Evolutionary conservation across 2,329 filamentous ascomycete genomes (phyloP), one percentile per base, ranked within the genome.

Genomic region (Trichoderma atroviride): DNA sequence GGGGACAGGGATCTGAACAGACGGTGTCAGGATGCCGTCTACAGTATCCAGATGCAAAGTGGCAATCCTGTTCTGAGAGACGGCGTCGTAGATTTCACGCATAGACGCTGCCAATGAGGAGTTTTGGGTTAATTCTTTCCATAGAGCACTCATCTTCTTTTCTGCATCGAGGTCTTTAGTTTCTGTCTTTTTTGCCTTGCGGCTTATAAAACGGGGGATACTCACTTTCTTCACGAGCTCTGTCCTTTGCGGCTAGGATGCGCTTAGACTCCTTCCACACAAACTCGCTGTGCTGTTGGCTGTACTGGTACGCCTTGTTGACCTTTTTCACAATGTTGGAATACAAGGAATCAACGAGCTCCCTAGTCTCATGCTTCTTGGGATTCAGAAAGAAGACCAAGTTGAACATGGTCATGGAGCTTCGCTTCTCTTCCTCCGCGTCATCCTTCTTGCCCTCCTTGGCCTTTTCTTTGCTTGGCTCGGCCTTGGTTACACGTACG

Each of bases 391-490:
- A 92, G 78, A 98, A 98, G 29, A 98, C 94, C 13, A 97, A 87
- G 78, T 97, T 97, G 81, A 99, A 99, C 95, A 98, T 98, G 72
- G 91, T 94, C 92, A 98, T 94, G 58, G 88, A 88, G 73, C 86
- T 88, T 73, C 84, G 84, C 77, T 92, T 90, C 76, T 88, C 84
- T 71, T 91, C 85, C 52, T 84, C 79, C 70, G 87, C 83, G 37
- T 83, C 79, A 69, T 87, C 79, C 68, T 86, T 85, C 79, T 75
- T 80, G 59, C 73, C 76, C 4, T 74, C 75, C n/a, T 78, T 79
- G 13, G 76, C 75, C 63, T 76, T 78, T 60, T 70, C 37, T 16
- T 59, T 52, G 24, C 52, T 35, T 33, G 43, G 37, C 5, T 66
- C 63, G n/a, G 67, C 29, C n/a, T 64, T 62, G 29, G n/a, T 55